phyloP scores from a whole-genome alignment of 2,329 filamentous ascomycete species.

The Paecilomyces sp. region DNA sequence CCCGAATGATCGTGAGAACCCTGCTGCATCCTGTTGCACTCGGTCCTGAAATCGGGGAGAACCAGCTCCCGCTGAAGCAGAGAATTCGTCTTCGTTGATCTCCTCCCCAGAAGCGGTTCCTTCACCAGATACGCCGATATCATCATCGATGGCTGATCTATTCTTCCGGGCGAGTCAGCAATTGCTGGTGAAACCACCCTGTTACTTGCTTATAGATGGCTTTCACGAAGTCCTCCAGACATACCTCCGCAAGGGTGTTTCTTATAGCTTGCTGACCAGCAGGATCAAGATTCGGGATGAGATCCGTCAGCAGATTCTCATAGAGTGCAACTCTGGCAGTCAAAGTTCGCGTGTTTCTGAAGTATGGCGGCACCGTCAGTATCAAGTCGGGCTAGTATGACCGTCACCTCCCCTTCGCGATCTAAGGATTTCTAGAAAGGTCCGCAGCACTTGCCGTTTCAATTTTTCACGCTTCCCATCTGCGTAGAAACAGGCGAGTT shows the following conservation, averaged over 20 bases:
- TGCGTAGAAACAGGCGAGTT: conserved; percentile 23
- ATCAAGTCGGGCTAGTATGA: neutral
- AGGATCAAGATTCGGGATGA: conserved; percentile 8
- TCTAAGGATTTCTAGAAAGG: neutral
- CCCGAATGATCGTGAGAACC: conserved; percentile 2
- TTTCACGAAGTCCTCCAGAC: neutral
- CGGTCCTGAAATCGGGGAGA: conserved; percentile 8
- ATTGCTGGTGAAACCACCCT: conserved; percentile 3
- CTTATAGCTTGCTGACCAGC: conserved; percentile 9
- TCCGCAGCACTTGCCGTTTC: conserved; percentile 14
- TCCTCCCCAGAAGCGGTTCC: conserved; percentile 6
- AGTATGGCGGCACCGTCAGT: neutral
- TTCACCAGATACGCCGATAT: conserved; percentile 4
- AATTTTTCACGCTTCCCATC: conserved; percentile 29
- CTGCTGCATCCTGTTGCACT: conserved; percentile 2
- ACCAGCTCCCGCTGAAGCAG: conserved; percentile 2
- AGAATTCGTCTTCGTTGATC: conserved; percentile 10
- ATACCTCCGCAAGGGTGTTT: conserved; percentile 9
- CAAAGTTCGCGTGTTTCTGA: conserved; percentile 10
- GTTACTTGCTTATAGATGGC: neutral
- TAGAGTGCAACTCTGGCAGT: conserved; percentile 11
- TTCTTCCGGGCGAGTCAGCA: conserved; percentile 1
- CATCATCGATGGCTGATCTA: conserved; percentile 6
- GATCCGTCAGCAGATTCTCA: conserved; percentile 9
- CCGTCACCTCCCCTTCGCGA: neutral